A percentile compares a stretch with the other conserved stretches of the same genome.
phyloP scores from a whole-genome alignment of 2,329 filamentous ascomycete genomes.

The Aspergillus calidoustus region DNA sequence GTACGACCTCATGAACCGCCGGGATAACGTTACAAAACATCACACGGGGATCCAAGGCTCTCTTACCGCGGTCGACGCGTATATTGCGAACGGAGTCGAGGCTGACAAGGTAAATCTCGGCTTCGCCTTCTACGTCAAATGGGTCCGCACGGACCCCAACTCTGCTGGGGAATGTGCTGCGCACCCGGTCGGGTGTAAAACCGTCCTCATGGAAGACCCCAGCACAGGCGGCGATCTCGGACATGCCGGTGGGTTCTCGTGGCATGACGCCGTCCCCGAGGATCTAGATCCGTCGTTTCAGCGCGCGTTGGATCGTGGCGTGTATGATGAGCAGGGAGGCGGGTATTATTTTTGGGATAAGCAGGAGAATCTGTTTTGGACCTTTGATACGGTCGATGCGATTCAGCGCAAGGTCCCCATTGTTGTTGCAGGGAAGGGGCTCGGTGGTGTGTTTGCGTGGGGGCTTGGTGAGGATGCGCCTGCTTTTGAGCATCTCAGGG shows the following conservation, averaged over 20 bases:
- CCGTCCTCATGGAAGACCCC: conserved; percentile 6
- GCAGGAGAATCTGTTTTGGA: conserved; percentile 7
- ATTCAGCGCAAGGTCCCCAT: conserved; percentile 1
- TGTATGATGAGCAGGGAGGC: conserved; percentile 2
- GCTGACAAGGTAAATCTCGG: conserved; percentile 13
- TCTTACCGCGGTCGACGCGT: conserved; percentile 7
- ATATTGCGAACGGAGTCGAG: background rate
- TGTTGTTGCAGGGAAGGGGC: background rate
- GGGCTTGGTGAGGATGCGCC: conserved; percentile 15
- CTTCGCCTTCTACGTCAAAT: conserved; percentile 16
- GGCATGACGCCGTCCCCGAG: conserved; percentile 4
- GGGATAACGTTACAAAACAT: conserved; percentile 15
- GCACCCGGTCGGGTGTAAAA: conserved; percentile 2
- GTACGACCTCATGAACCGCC: conserved; percentile 16
- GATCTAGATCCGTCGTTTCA: background rate
- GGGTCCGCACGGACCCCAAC: conserved; percentile 5
- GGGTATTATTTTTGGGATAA: conserved; percentile 15
- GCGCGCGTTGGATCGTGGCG: background rate
- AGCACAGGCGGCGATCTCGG: conserved; percentile 2
- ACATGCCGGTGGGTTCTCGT: conserved; percentile 12
- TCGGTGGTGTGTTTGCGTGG: conserved; percentile 16
- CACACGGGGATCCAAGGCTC: conserved; percentile 6
- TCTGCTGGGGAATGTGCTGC: background rate
- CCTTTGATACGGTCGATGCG: conserved; percentile 4
- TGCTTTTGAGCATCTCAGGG: conserved; percentile 8